Base-by-base conservation (phyloP, 1,284 basidiomycete genomes). In the Microbotryum saponariae region DNA sequence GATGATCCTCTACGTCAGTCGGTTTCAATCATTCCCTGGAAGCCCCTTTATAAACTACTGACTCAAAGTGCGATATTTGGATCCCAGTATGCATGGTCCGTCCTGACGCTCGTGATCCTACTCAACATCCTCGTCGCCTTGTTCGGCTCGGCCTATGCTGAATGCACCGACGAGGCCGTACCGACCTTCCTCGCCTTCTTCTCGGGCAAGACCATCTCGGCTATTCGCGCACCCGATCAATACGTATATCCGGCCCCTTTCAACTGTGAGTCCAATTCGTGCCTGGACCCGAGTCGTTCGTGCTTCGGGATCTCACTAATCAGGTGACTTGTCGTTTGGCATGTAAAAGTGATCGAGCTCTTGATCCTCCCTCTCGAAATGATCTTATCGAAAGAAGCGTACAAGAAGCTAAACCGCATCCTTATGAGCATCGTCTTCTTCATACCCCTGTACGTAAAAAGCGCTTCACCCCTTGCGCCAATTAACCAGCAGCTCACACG, bases 71-170 rank as follows among this genome's bases (percentile, higher is more conserved):
- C 31, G 27, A 27, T 6, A 31, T 54, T 29, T 55, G 45, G 52
- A 18, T 55, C 59, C 8, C 55, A 57, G 57, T 63, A 54, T 65
- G 87, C 85, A 61, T 93, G 91, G 91, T 91, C 88, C 75, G 82
- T 91, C 52, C 80, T 86, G 49, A 87, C 89, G 1, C 85, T 85
- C n/a, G 82, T 97, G 61, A 85, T 97, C 66, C 81, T 97, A 58
- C 82, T 96, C 75, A 97, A 96, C 75, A 86, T 98, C 72, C 82
- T 98, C 70, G 91, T 98, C 70, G 97, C 94, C 14, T 78, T 97
- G 71, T 97, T 76, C 63, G 71, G 70, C 18, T 70, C 71, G 10
- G 73, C 74, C 5, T 76, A 75, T 53, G 72, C 73, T n/a, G 67
- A 64, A 37, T 69, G 65, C 49, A 63, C 62, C 37, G 81, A 79